Evolutionary conservation across 2,329 filamentous ascomycete species (phyloP).

Genomic region (Akanthomyces lecanii): DNA sequence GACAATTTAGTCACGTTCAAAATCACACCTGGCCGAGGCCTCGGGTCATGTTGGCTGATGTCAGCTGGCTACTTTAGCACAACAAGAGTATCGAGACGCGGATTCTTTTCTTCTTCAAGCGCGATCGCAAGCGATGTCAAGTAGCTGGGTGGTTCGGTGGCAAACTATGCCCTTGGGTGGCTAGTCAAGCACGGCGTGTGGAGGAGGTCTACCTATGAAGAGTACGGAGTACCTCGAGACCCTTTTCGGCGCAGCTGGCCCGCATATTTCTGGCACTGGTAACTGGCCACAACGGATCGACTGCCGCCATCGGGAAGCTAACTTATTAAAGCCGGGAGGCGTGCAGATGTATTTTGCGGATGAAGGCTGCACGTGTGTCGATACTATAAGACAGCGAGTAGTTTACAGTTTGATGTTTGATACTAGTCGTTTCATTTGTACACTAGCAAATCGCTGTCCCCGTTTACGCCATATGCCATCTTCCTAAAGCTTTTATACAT

Average conservation of each 20-base stretch:
- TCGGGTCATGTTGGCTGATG: not conserved
- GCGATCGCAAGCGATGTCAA: not conserved
- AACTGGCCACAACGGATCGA: not conserved
- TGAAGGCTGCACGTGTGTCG: too few relatives aligned
- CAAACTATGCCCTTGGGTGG: not conserved
- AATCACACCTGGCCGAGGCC: not conserved
- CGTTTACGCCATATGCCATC: not conserved
- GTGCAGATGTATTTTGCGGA: too few relatives aligned
- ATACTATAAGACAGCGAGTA: too few relatives aligned
- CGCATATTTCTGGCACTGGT: not conserved
- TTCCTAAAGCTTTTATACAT: slow-evolving; percentile 34
- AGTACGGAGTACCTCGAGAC: not conserved
- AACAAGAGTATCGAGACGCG: not conserved
- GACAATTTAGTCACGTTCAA: not conserved
- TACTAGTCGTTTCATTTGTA: too few relatives aligned
- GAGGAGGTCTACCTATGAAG: too few relatives aligned
- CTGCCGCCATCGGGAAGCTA: not conserved
- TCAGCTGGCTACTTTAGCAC: not conserved
- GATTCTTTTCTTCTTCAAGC: not conserved
- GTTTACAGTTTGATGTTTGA: not conserved
- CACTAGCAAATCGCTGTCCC: not conserved
- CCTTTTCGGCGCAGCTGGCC: not conserved
- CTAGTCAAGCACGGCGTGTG: not conserved
- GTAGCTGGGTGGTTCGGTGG: not conserved
- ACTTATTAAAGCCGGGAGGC: too few relatives aligned